Evolutionary conservation across 2,329 filamentous ascomycete genomes (phyloP), one percentile per base, ranked within the genome.

Genomic region (Drechslerella coelobrocha): DNA sequence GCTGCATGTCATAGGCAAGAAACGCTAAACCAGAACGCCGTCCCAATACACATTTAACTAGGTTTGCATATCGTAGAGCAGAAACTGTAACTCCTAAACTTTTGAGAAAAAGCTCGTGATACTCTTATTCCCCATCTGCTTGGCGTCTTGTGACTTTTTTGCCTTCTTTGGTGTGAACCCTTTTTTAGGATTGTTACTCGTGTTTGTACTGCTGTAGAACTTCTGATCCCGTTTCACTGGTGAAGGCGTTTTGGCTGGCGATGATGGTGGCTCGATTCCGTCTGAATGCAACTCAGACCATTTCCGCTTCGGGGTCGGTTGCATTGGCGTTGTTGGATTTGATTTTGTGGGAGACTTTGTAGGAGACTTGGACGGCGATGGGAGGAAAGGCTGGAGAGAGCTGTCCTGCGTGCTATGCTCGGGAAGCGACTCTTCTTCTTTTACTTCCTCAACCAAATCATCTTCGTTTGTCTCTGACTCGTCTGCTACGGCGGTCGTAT

Each of bases 21-120:
- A 19, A 19, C 41, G 41, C 41, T 45, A 5, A n/a, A 45, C 8
- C 19, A 23, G 8, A 45, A 45, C 41, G 41, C 41, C 34, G 12
- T 14, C 41, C 29, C 19, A 17, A 21, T 19, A 45, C 41, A 17
- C 41, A 14, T 19, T 23, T 45, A 2, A 45, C 4, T 21, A 21
- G n/a, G n/a, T n/a, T n/a, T 12, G 29, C 12, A 31, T 12, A 31
- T 6, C 6, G 12, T 45, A 45, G 17, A 19, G n/a, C 4, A 9
- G 5, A 5, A 19, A 19, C 41, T 14, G n/a, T 45, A 5, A n/a
- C 41, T 27, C 2, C 14, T 62, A 69, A 24, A 59, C 82, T 76
- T 81, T 83, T 43, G 77, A 79, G 76, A 86, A 85, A 76, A 86
- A 86, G 75, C 78, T 83, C 34, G 84, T 86, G 66, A 86, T 86